Evolutionary conservation across 2,329 filamentous ascomycete genomes (phyloP).

Genomic region (Corynespora cassiicola): DNA sequence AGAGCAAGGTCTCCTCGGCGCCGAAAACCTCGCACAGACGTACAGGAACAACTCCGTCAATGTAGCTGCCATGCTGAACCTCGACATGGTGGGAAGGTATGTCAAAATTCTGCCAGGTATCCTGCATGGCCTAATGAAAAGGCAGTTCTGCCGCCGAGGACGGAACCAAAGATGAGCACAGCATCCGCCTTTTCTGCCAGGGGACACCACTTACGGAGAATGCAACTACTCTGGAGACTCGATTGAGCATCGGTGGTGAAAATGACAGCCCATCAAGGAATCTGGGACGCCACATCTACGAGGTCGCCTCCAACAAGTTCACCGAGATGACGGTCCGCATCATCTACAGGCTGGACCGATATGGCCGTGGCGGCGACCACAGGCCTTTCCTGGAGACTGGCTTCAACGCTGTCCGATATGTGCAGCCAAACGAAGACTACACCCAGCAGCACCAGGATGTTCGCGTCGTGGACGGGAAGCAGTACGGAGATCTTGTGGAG

Average conservation of each 20-base stretch:
- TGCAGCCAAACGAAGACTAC: constrained; percentile 62
- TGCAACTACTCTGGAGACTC: constrained; percentile 35
- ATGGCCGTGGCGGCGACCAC: constrained; percentile 63
- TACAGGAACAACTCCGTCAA: constrained; percentile 57
- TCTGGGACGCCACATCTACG: constrained; percentile 59
- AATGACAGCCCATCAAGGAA: constrained; percentile 61
- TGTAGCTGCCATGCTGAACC: constrained; percentile 61
- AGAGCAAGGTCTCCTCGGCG: constrained; percentile 61
- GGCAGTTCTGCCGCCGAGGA: constrained; percentile 51
- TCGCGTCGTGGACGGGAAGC: constrained; percentile 53
- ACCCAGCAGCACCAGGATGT: constrained; percentile 63
- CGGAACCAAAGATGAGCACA: constrained; percentile 52
- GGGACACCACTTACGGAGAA: constrained; percentile 54
- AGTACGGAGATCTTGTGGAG: constrained; percentile 60
- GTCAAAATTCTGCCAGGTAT: constrained; percentile 1
- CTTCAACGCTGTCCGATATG: constrained; percentile 60
- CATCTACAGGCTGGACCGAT: constrained; percentile 62
- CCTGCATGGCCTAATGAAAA: too few species aligned
- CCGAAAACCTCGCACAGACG: constrained; percentile 56
- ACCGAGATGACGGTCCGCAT: constrained; percentile 61
- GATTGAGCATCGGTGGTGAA: constrained; percentile 49
- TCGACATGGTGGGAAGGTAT: constrained; percentile 58
- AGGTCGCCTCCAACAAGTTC: constrained; percentile 56
- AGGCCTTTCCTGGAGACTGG: constrained; percentile 59
- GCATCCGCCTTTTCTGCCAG: constrained; percentile 60